Conservation (phyloP, 1,284 basidiomycete species). For the Thecaphora thlaspeos region DNA sequence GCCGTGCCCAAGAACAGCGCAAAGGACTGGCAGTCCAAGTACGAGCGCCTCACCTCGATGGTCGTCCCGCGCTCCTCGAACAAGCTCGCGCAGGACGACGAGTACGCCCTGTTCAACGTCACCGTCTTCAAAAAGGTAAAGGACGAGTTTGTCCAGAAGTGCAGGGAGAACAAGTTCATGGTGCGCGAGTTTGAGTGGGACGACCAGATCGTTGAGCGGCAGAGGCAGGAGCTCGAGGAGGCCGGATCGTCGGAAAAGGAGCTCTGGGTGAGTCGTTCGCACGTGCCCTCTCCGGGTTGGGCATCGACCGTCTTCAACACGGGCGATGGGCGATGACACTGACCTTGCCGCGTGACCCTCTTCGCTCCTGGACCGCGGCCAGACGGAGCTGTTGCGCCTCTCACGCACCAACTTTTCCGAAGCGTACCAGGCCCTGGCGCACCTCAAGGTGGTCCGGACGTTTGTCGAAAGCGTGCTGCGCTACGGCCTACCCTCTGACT, state of each 20-base stretch:
- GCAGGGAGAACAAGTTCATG: slow-evolving; percentile 94
- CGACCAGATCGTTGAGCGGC: slow-evolving; percentile 77
- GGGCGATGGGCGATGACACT: too few relatives aligned
- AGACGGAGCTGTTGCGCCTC: slow-evolving; percentile 91
- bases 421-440: slow-evolving; percentile 88
- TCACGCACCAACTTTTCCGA: slow-evolving; percentile 96
- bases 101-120: slow-evolving; percentile 82
- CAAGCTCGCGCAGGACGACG: slow-evolving; percentile 77
- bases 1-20: slow-evolving; percentile 83
- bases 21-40: slow-evolving; percentile 86
- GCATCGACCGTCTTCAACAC: too few relatives aligned
- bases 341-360: too few relatives aligned
- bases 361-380: too few relatives aligned
- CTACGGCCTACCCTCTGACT: slow-evolving; percentile 92
- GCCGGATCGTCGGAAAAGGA: slow-evolving; percentile 90
- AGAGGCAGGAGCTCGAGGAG: slow-evolving; percentile 75
- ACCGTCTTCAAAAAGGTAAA: slow-evolving; percentile 87
- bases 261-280: slow-evolving; percentile 89
- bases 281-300: too few relatives aligned
- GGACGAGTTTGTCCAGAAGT: slow-evolving; percentile 91
- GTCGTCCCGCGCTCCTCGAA: slow-evolving; percentile 90
- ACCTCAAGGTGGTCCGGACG: slow-evolving; percentile 85
- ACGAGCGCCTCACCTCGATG: slow-evolving; percentile 84
- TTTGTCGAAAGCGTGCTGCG: slow-evolving; percentile 94
- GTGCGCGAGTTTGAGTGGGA: slow-evolving; percentile 93